phyloP scores from a whole-genome alignment of 2,329 filamentous ascomycete species.

The Keithomyces neogunnii region DNA sequence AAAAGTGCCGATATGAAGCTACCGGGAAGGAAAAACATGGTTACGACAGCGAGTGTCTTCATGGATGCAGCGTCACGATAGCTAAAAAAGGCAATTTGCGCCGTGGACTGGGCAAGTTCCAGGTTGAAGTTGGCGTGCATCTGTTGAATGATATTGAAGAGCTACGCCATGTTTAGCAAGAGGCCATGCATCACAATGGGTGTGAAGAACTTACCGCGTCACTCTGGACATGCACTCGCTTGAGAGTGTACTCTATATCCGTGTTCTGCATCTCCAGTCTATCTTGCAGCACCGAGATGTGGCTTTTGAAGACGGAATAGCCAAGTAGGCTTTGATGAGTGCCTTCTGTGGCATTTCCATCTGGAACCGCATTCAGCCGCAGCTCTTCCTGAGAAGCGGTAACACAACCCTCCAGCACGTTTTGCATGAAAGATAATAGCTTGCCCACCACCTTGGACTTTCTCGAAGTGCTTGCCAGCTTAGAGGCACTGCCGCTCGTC shows the following conservation, averaged over 20 bases:
- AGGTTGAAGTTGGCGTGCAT: conserved; percentile 27
- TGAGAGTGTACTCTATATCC: conserved; percentile 26
- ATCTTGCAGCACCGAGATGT: conserved; percentile 21
- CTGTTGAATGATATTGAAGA: conserved; percentile 30
- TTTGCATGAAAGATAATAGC: conserved; percentile 22
- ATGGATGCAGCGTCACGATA: conserved; percentile 33
- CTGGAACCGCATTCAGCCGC: not conserved
- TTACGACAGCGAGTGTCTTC: conserved; percentile 34
- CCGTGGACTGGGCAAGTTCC: conserved; percentile 17
- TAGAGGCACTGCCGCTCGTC: conserved; percentile 25
- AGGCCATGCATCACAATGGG: not conserved
- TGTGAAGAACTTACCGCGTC: conserved; percentile 20
- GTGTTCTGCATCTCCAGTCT: conserved; percentile 26
- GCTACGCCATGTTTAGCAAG: conserved; percentile 14
- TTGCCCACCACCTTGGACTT: conserved; percentile 26
- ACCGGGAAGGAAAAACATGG: conserved; percentile 34
- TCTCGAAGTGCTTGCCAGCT: conserved; percentile 27
- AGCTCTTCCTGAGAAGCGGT: not conserved
- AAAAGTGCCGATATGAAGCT: conserved; percentile 35
- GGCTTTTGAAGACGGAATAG: conserved; percentile 15
- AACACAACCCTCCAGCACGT: conserved; percentile 4
- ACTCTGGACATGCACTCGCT: conserved; percentile 31
- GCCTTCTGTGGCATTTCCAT: not conserved
- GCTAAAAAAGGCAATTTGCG: conserved; percentile 25
- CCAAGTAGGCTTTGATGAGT: conserved; percentile 2